Base-by-base conservation (phyloP, 179 eudicot species). In the Vitellaria paradoxa region DNA sequence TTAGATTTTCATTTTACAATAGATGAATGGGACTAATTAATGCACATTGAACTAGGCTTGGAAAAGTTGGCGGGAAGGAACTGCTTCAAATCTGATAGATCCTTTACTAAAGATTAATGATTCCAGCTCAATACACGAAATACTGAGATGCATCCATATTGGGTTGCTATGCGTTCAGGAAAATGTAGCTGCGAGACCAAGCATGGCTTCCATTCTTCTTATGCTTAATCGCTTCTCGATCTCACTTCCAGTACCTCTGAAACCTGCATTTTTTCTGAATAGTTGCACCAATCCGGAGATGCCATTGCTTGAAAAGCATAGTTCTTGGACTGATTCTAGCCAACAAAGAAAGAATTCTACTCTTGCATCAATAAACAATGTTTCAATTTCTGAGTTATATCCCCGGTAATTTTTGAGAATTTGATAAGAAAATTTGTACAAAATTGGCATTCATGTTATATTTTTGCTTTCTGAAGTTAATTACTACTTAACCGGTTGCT, bases 371-470 rank as follows among this genome's bases (percentile, higher is more conserved):
- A 20, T n/a, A 6, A 60, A 60, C 14, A 26, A 60, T 9, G 26
- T 26, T 60, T 60, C 24, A 20, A 60, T 60, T 68, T 42, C 53
- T 67, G 70, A 67, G 52, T 45, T 67, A n/a, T 18, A 67, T 67
- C 52, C 70, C 0, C 52, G 70, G 17, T 67, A 67, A 12, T 6
- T 45, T 2, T n/a, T n/a, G 13, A 67, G 47, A 42, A 18, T 68
- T n/a, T n/a, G n/a, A n/a, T n/a, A n/a, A n/a, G n/a, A n/a, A n/a
- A n/a, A n/a, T n/a, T n/a, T n/a, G n/a, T n/a, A n/a, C n/a, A n/a
- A n/a, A n/a, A n/a, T n/a, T n/a, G n/a, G n/a, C n/a, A n/a, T n/a
- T n/a, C n/a, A n/a, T n/a, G n/a, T n/a, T n/a, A n/a, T n/a, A n/a
- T n/a, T n/a, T n/a, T n/a, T n/a, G n/a, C n/a, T n/a, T n/a, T n/a